A percentile compares a stretch with the other conserved stretches of the same genome.
Evolutionary conservation across 257 asterid species (phyloP).

Genomic region (Schizonepeta tenuifolia): DNA sequence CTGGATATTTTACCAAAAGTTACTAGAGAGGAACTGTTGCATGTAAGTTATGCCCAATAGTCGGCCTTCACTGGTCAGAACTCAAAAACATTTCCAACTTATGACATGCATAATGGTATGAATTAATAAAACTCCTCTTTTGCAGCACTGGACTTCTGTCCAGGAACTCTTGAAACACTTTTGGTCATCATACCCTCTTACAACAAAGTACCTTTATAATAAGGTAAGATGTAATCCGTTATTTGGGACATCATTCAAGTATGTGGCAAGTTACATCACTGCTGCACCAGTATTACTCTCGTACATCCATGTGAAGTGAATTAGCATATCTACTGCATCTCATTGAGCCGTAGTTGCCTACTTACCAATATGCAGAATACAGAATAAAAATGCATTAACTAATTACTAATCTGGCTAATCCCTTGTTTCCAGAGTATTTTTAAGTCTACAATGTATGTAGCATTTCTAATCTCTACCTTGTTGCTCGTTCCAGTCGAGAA

Average conservation of each 20-base stretch:
- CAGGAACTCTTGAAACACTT: slow-evolving; percentile 93
- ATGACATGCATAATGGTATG: slow-evolving; percentile 19
- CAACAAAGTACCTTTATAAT: slow-evolving; percentile 65
- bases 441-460: neutral
- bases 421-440: neutral
- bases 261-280: slow-evolving; percentile 6
- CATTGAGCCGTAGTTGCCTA: neutral
- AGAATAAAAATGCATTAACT: neutral
- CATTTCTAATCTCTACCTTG: neutral
- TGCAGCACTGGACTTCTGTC: slow-evolving; percentile 87
- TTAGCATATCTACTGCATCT: neutral
- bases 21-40: slow-evolving; percentile 73
- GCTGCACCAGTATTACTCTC: neutral
- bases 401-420: neutral
- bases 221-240: slow-evolving; percentile 55
- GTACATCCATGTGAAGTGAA: neutral
- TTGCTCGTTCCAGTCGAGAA: neutral
- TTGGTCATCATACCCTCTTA: slow-evolving; percentile 98
- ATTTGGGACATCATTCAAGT: slow-evolving; percentile 1
- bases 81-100: slow-evolving; percentile 1
- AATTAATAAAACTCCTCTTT: slow-evolving; percentile 26
- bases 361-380: neutral
- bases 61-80: slow-evolving; percentile 4
- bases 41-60: slow-evolving; percentile 52
- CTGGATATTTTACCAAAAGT: slow-evolving; percentile 77